Percentiles rank a stretch among this genome's conserved stretches.
Conservation (phyloP, 495 filamentous ascomycete genomes). For the Podospora conica region DNA sequence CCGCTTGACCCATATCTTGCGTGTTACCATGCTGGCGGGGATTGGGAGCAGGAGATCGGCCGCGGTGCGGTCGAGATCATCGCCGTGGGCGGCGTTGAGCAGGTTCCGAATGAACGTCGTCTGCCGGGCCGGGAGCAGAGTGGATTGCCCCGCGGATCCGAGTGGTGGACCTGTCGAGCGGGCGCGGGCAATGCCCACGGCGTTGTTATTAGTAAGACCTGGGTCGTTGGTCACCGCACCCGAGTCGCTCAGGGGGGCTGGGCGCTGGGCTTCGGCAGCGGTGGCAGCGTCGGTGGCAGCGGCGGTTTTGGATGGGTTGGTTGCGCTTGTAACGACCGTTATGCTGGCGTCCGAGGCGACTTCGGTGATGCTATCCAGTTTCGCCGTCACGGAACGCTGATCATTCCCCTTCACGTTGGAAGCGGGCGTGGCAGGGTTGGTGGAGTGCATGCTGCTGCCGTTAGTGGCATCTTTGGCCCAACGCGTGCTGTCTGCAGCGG, state of each 20-base stretch:
- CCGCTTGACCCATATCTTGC: slow-evolving; percentile 93
- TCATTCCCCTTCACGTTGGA: slow-evolving; percentile 14
- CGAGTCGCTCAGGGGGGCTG: slow-evolving; percentile 20
- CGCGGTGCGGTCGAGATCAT: slow-evolving; percentile 25
- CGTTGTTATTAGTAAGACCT: slow-evolving; percentile 4
- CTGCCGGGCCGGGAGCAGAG: slow-evolving; percentile 43
- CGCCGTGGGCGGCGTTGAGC: slow-evolving; percentile 29
- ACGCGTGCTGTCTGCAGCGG: background rate
- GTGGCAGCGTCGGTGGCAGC: slow-evolving; percentile 1
- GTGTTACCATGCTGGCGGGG: slow-evolving; percentile 52
- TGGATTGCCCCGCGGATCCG: slow-evolving; percentile 37
- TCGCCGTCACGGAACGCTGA: slow-evolving; percentile 10
- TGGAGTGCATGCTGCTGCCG: slow-evolving; percentile 3
- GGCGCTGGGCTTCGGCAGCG: slow-evolving; percentile 1
- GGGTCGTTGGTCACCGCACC: slow-evolving; percentile 7
- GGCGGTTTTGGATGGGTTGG: background rate
- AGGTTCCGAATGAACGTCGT: slow-evolving; percentile 43
- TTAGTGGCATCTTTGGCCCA: slow-evolving; percentile 17
- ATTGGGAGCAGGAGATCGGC: slow-evolving; percentile 35
- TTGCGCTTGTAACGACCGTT: background rate
- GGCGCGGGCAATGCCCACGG: slow-evolving; percentile 15
- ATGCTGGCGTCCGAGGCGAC: slow-evolving; percentile 1
- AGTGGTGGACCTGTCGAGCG: slow-evolving; percentile 21
- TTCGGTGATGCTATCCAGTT: slow-evolving; percentile 17
- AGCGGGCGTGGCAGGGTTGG: background rate